A percentile compares a stretch with the other conserved stretches of the same genome.
Conservation (phyloP, 768 basidiomycete species). For the Panaeolus cyanescens region DNA sequence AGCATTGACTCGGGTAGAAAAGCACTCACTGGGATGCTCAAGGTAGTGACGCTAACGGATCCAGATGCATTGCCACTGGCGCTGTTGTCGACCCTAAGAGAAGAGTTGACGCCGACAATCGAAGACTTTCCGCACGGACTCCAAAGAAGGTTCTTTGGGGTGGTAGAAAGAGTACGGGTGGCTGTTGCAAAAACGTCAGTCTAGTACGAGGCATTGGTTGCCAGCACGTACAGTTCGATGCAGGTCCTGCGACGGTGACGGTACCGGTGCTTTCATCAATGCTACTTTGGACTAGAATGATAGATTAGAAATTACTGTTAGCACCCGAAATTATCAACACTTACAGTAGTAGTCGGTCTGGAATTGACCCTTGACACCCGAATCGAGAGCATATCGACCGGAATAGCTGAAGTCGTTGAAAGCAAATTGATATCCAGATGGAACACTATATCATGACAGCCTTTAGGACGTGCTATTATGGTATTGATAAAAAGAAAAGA, state of each 20-base stretch:
- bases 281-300: slow-evolving; percentile 18
- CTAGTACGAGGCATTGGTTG: not conserved
- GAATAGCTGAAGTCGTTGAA: slow-evolving; percentile 19
- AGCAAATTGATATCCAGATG: slow-evolving; percentile 23
- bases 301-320: not conserved
- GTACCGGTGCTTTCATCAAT: slow-evolving; percentile 9
- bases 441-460: slow-evolving; percentile 9
- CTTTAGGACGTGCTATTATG: not conserved
- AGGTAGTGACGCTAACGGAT: slow-evolving; percentile 6
- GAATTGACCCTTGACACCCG: slow-evolving; percentile 17
- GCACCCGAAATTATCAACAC: not conserved
- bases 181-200: not conserved
- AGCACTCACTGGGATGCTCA: not conserved
- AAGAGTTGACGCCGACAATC: slow-evolving; percentile 20
- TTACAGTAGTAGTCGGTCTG: slow-evolving; percentile 19
- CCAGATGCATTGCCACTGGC: slow-evolving; percentile 16
- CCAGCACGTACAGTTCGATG: slow-evolving; percentile 8
- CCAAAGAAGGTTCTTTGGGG: slow-evolving; percentile 18
- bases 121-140: slow-evolving; percentile 19
- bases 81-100: slow-evolving; percentile 19
- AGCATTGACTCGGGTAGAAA: not conserved
- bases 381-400: slow-evolving; percentile 16
- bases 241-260: slow-evolving; percentile 13
- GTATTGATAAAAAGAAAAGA: not conserved
- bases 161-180: slow-evolving; percentile 6